phyloP scores from a whole-genome alignment of 2,329 filamentous ascomycete genomes.

The Penicillium rolfsii region DNA sequence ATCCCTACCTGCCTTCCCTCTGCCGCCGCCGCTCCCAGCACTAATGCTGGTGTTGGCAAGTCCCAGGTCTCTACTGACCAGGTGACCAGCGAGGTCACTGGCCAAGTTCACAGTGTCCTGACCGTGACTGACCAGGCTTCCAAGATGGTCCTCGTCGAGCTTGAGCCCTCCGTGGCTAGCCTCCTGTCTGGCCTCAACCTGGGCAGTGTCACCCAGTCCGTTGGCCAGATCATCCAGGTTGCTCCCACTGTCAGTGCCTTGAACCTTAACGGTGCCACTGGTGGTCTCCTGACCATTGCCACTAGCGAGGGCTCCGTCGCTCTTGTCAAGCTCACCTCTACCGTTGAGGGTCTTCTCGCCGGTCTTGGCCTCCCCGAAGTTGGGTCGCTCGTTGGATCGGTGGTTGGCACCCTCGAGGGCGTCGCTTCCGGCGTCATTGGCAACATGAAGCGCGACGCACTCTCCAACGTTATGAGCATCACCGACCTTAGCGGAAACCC shows the following conservation, averaged over 20 bases:
- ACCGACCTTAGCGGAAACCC: conserved; percentile 19
- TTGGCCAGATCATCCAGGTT: conserved; percentile 25
- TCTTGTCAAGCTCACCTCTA: conserved; percentile 23
- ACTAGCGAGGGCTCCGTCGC: conserved; percentile 24
- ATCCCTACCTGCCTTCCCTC: conserved; percentile 3
- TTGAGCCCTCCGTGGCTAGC: conserved; percentile 24
- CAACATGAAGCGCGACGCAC: conserved; percentile 17
- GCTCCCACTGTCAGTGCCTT: conserved; percentile 26
- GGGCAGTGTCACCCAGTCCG: conserved; percentile 15
- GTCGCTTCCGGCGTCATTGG: conserved; percentile 6
- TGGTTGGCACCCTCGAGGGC: conserved; percentile 23
- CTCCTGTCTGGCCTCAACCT: conserved; percentile 25
- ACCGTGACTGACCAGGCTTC: conserved; percentile 21
- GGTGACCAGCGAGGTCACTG: conserved; percentile 10
- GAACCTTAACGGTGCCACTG: conserved; percentile 22
- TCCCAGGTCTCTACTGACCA: conserved; percentile 7
- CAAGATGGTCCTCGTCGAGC: conserved; percentile 27
- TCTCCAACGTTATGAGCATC: conserved; percentile 19
- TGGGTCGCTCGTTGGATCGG: conserved; percentile 20
- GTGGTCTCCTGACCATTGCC: conserved; percentile 31
- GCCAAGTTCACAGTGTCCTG: conserved; percentile 19
- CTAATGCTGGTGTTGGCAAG: background rate
- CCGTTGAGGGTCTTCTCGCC: conserved; percentile 21
- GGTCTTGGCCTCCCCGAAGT: conserved; percentile 21
- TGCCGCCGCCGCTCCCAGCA: background rate